These are phyloP conservation scores for Datura wrightii DNA, from an alignment of 257 asterid genomes.

Conservation along the genomic window DNA sequence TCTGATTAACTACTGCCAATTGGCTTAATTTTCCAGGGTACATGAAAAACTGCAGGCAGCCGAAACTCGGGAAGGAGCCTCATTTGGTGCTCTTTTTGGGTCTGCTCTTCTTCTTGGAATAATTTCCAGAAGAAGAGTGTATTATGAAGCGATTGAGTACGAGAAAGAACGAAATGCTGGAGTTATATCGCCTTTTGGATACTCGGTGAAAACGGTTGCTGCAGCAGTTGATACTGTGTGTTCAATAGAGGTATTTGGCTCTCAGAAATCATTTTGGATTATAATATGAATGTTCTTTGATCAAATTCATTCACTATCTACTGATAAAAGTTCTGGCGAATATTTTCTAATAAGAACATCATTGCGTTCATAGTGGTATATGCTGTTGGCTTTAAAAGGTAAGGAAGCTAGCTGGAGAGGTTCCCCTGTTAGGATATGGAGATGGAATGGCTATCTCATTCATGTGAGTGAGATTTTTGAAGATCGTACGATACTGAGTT, in stretches of 20 bases:
- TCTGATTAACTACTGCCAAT: slow-evolving; percentile 15
- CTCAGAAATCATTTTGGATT: slow-evolving; percentile 32
- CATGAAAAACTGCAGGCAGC: slow-evolving; percentile 70
- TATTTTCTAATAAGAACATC: slow-evolving; percentile 37
- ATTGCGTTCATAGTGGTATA: slow-evolving; percentile 72
- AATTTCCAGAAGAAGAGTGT: slow-evolving; percentile 78
- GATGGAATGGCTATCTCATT: slow-evolving; percentile 82
- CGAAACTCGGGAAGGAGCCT: slow-evolving; percentile 89
- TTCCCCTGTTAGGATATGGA: slow-evolving; percentile 68
- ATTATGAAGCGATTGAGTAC: slow-evolving; percentile 76
- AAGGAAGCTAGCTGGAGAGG: slow-evolving; percentile 44
- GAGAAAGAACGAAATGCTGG: slow-evolving; percentile 92
- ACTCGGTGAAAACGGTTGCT: slow-evolving; percentile 64
- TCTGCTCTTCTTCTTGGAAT: slow-evolving; percentile 80
- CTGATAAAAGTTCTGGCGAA: background rate
- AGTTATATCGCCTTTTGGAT: slow-evolving; percentile 88
- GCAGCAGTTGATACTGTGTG: slow-evolving; percentile 72
- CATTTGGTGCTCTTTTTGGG: slow-evolving; percentile 82
- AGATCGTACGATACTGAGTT: background rate
- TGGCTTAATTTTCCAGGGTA: slow-evolving; percentile 56
- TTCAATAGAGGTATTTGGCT: slow-evolving; percentile 73
- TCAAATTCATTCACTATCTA: slow-evolving; percentile 24
- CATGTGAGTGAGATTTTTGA: slow-evolving; percentile 57
- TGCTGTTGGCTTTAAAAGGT: slow-evolving; percentile 68
- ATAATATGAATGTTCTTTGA: slow-evolving; percentile 30